phyloP scores from a whole-genome alignment of 2,329 filamentous ascomycete genomes.

The Sporothrix protearum region DNA sequence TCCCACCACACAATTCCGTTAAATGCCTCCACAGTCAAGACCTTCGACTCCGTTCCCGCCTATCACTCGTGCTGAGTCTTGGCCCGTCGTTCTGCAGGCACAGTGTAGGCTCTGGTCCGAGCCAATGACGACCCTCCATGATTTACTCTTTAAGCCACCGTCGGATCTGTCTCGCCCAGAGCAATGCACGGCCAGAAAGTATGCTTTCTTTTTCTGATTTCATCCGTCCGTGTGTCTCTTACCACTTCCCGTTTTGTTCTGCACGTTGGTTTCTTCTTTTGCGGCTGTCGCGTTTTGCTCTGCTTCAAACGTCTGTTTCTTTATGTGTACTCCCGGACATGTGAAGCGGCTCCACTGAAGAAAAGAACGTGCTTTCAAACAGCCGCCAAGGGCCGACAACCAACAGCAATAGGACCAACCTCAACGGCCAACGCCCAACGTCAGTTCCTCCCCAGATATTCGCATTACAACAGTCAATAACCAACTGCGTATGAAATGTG shows the following conservation, averaged over 20 bases:
- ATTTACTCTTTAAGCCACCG: background rate
- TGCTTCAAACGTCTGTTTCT: background rate
- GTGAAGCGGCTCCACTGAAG: background rate
- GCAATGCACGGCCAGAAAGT: too few relatives aligned
- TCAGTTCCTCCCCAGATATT: background rate
- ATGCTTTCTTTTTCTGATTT: background rate
- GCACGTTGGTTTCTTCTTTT: conserved; percentile 6
- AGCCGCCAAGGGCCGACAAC: background rate
- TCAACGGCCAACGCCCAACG: background rate
- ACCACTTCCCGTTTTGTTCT: background rate
- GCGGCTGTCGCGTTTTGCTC: conserved; percentile 13
- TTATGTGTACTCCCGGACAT: background rate
- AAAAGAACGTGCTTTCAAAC: background rate
- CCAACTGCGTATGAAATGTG: background rate
- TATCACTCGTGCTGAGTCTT: background rate
- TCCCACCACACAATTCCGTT: background rate
- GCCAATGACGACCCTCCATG: background rate
- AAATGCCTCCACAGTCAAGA: background rate
- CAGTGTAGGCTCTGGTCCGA: background rate
- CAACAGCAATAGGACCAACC: background rate
- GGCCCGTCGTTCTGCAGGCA: background rate
- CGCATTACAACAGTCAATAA: background rate
- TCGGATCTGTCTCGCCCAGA: background rate
- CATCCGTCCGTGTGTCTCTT: background rate
- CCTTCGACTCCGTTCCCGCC: background rate